These are phyloP conservation scores for Rhododendron simsii DNA, from an alignment of 148 eudicot genomes.

Conservation along the genomic window DNA sequence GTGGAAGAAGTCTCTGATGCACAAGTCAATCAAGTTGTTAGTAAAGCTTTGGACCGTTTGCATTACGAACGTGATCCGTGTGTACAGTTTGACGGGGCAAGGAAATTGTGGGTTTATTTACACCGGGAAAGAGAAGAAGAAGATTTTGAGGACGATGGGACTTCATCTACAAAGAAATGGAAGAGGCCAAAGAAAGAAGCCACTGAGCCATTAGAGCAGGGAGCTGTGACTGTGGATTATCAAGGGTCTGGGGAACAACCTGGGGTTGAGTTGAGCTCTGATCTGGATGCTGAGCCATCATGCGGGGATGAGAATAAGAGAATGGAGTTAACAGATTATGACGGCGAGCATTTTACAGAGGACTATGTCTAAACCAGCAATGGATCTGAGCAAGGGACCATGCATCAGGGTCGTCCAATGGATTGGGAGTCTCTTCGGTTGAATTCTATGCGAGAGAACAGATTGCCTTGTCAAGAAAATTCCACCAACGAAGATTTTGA, in stretches of 20 bases:
- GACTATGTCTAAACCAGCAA: slow-evolving; percentile 33
- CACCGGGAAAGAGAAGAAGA: slow-evolving; percentile 95
- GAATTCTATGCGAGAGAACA: slow-evolving; percentile 32
- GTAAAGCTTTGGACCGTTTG: slow-evolving; percentile 96
- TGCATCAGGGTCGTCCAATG: slow-evolving; percentile 23
- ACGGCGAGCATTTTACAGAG: slow-evolving; percentile 30
- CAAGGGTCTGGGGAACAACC: slow-evolving; percentile 44
- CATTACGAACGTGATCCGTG: slow-evolving; percentile 98
- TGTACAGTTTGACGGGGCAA: slow-evolving; percentile 81
- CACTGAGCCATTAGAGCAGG: slow-evolving; percentile 65
- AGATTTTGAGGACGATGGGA: slow-evolving; percentile 97
- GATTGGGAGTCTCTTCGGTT: slow-evolving; percentile 31
- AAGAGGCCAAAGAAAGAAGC: slow-evolving; percentile 88
- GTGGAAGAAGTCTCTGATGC: slow-evolving; percentile 82
- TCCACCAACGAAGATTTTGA: slow-evolving; percentile 51
- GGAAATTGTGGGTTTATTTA: slow-evolving; percentile 93
- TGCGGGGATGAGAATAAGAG: slow-evolving; percentile 34
- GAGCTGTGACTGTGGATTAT: slow-evolving; percentile 49
- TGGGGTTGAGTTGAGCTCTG: slow-evolving; percentile 59
- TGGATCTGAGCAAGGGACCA: slow-evolving; percentile 30
- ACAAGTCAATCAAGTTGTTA: slow-evolving; percentile 84
- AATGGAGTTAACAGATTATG: slow-evolving; percentile 29
- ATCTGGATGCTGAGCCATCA: slow-evolving; percentile 52
- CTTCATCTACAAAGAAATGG: slow-evolving; percentile 97
- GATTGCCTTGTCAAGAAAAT: slow-evolving; percentile 46